Conservation (phyloP, 805 yeast genomes). For the Clavispora vitiphila region DNA sequence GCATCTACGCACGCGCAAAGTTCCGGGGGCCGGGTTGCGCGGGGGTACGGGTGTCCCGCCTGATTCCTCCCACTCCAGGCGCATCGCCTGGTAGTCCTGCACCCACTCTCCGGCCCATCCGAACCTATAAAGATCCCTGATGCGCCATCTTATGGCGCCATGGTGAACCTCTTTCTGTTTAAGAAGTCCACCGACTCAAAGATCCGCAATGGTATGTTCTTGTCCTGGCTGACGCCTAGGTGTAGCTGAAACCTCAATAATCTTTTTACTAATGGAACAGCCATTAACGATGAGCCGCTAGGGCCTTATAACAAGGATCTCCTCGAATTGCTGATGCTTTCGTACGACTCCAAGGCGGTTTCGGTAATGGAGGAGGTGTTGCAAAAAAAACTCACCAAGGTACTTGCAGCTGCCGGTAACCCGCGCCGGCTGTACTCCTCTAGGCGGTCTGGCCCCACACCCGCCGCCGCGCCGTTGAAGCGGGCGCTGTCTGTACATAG, state of each 20-base stretch:
- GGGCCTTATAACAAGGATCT: constrained; percentile 57
- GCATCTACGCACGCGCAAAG: too few species aligned
- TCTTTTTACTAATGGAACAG: constrained; percentile 18
- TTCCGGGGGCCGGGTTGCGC: too few species aligned
- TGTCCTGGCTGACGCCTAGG: too few species aligned
- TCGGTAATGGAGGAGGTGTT: constrained; percentile 36
- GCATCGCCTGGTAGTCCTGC: too few species aligned
- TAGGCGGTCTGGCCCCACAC: too few species aligned
- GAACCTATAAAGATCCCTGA: neutral
- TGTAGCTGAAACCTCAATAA: too few species aligned
- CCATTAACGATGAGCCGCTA: constrained; percentile 48
- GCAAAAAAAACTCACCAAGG: constrained; percentile 32
- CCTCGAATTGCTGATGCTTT: constrained; percentile 45
- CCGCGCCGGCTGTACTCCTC: constrained; percentile 4
- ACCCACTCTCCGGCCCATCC: neutral
- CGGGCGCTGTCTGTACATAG: constrained; percentile 3
- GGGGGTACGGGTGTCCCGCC: neutral
- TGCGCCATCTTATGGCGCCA: neutral
- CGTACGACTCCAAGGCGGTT: constrained; percentile 37
- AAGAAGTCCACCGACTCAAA: constrained; percentile 7
- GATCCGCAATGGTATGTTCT: constrained; percentile 13
- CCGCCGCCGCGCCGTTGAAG: neutral
- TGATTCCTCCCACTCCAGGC: neutral
- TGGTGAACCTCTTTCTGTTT: constrained; percentile 2
- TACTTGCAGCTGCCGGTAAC: constrained; percentile 1